Evolutionary conservation across 169 alveolate species (phyloP).

Genomic region (Perkinsus chesapeaki): DNA sequence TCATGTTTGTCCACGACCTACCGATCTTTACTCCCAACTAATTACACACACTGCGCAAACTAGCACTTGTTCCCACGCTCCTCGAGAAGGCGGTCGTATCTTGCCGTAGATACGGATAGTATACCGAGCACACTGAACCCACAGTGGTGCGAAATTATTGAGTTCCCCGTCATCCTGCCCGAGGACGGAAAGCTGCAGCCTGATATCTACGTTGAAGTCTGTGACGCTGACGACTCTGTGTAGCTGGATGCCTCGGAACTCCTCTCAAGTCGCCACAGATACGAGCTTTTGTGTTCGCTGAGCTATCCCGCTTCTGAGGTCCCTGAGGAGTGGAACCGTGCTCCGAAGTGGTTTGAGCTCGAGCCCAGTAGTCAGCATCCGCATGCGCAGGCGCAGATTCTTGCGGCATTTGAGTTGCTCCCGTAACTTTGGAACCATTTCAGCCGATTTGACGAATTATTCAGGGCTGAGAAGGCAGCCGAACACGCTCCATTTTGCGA

Average conservation of each 20-base stretch:
- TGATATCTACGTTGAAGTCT: not conserved
- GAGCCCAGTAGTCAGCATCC: not conserved
- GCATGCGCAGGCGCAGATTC: not conserved
- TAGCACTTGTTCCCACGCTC: too few relatives aligned
- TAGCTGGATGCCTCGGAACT: not conserved
- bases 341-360: not conserved
- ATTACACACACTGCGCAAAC: too few relatives aligned
- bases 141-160: not conserved
- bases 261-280: not conserved
- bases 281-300: not conserved
- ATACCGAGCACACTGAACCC: not conserved
- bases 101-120: not conserved
- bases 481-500: not conserved
- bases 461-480: not conserved
- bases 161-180: not conserved
- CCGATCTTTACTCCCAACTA: too few relatives aligned
- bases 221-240: not conserved
- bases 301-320: not conserved
- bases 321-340: not conserved
- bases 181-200: not conserved
- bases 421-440: not conserved
- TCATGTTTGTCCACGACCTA: too few relatives aligned
- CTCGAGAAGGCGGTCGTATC: not conserved
- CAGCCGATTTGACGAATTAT: not conserved
- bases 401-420: not conserved